Conservation (phyloP, 108 stramenopile genomes). For the Cylindrotheca closterium region DNA sequence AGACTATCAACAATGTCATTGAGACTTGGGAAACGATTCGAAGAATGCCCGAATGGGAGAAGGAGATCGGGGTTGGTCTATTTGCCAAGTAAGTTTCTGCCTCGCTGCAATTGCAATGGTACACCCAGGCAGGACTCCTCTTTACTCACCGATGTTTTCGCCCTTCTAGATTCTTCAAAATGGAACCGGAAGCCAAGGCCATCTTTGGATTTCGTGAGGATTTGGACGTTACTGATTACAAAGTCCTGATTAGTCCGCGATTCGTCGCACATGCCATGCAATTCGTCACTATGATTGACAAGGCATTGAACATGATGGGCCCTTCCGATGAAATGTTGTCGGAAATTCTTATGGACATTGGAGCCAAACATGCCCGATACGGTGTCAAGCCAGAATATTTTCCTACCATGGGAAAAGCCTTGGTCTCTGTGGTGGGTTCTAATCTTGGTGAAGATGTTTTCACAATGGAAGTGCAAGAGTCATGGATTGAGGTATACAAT, state of each 20-base stretch:
- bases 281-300: slow-evolving; percentile 23
- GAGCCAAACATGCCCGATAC: slow-evolving; percentile 32
- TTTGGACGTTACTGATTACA: slow-evolving; percentile 1
- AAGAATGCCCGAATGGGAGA: slow-evolving; percentile 15
- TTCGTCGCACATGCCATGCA: slow-evolving; percentile 19
- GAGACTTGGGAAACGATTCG: slow-evolving; percentile 24
- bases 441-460: slow-evolving; percentile 25
- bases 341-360: slow-evolving; percentile 36
- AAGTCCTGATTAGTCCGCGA: neutral
- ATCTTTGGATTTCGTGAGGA: slow-evolving; percentile 19
- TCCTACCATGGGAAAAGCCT: slow-evolving; percentile 32
- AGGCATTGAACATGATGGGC: slow-evolving; percentile 37
- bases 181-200: slow-evolving; percentile 27
- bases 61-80: slow-evolving; percentile 9
- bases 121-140: too few species aligned
- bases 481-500: slow-evolving; percentile 42
- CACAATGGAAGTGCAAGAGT: slow-evolving; percentile 19
- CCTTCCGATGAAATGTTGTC: slow-evolving; percentile 34
- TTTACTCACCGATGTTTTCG: too few species aligned
- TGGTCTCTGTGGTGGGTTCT: slow-evolving; percentile 20
- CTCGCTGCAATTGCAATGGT: neutral
- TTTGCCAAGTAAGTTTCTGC: slow-evolving; percentile 24
- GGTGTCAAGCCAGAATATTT: slow-evolving; percentile 42
- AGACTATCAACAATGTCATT: slow-evolving; percentile 2
- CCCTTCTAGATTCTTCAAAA: slow-evolving; percentile 6